These are phyloP conservation scores for Bonia amplexicaulis DNA, from an alignment of 176 grass and related monocot species.

Conservation along the genomic window DNA sequence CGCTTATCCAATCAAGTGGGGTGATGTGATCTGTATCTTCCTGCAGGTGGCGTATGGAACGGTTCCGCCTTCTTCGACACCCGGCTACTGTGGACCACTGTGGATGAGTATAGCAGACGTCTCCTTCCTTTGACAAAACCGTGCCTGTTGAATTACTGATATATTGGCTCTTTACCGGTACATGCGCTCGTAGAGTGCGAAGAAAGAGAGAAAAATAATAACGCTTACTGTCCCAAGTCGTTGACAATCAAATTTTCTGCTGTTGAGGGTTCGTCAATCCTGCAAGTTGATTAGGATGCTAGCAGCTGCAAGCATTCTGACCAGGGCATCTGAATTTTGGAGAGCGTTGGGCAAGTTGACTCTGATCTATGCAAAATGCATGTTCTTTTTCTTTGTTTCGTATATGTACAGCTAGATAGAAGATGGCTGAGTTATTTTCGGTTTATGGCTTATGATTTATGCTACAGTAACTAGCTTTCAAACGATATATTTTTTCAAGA, in stretches of 20 bases:
- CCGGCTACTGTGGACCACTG: slow-evolving; percentile 17
- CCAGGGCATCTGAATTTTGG: neutral
- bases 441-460: too few relatives aligned
- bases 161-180: neutral
- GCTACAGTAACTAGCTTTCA: too few relatives aligned
- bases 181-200: neutral
- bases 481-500: too few relatives aligned
- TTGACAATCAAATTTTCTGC: slow-evolving; percentile 24
- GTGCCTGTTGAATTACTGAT: neutral
- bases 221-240: neutral
- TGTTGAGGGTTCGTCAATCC: slow-evolving; percentile 10
- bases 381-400: neutral
- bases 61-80: neutral
- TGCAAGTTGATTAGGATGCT: slow-evolving; percentile 31
- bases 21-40: slow-evolving; percentile 21
- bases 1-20: slow-evolving; percentile 27
- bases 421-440: too few relatives aligned
- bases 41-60: slow-evolving; percentile 39
- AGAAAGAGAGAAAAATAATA: neutral
- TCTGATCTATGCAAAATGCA: neutral
- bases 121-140: neutral
- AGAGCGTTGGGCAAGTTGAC: neutral
- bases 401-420: neutral
- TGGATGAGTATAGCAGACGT: neutral
- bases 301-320: neutral